Conservation (phyloP, 805 yeast genomes). For the Komagataella kurtzmanii region DNA sequence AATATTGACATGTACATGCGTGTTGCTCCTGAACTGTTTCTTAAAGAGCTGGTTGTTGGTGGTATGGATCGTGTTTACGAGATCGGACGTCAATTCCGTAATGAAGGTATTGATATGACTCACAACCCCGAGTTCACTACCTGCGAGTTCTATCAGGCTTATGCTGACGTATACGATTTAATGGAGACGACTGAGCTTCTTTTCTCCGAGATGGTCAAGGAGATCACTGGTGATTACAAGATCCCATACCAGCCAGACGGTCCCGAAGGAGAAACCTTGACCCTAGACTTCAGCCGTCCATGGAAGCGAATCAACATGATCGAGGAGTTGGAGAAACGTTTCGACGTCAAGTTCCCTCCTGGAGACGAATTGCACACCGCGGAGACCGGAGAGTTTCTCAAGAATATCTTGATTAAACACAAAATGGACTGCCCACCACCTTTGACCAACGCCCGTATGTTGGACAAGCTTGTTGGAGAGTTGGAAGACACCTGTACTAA, state of each 20-base stretch:
- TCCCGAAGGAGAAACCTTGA: conserved; percentile 66
- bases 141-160: conserved; percentile 96
- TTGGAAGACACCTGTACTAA: conserved; percentile 88
- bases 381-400: conserved; percentile 86
- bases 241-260: conserved; percentile 89
- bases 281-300: conserved; percentile 85
- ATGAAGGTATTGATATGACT: conserved; percentile 97
- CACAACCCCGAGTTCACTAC: conserved; percentile 99
- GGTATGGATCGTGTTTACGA: conserved; percentile 97
- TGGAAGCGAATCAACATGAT: conserved; percentile 99
- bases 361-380: conserved; percentile 91
- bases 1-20: conserved; percentile 96
- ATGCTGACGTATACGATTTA: conserved; percentile 91
- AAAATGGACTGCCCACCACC: conserved; percentile 82
- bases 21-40: conserved; percentile 94
- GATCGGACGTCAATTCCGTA: conserved; percentile 97
- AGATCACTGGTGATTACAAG: conserved; percentile 80
- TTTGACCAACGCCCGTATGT: conserved; percentile 95
- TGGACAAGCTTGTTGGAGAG: conserved; percentile 95
- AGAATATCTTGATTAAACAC: conserved; percentile 61
- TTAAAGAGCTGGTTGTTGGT: conserved; percentile 94
- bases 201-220: conserved; percentile 95
- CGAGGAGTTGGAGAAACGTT: conserved; percentile 81
- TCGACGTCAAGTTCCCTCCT: conserved; percentile 83
- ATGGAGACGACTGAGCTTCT: conserved; percentile 90